Evolutionary conservation across 2,329 filamentous ascomycete species (phyloP), one percentile per base, ranked within the genome.

Genomic region (Drechslerella dactyloides): DNA sequence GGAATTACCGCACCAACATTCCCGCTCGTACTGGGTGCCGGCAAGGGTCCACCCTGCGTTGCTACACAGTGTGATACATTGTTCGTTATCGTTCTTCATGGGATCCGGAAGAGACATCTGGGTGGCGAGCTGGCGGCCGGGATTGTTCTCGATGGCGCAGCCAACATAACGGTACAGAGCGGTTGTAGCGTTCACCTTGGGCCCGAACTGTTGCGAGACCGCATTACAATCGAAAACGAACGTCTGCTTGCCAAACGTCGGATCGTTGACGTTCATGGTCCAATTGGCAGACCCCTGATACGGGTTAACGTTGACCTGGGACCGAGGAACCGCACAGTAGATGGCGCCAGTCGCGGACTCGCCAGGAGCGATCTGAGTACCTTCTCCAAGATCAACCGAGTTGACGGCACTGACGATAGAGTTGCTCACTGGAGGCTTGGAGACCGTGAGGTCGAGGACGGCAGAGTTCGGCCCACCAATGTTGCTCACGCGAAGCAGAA

Each of bases 201-300:
- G 84, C 0, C 84, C 80, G 0, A 83, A 82, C 76, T 87, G 85
- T 60, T 85, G 82, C 0, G 84, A 75, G 0, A 85, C 81, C 0
- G 83, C 84, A 4, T 78, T 81, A 68, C 85, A 86, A 52, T 76
- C 76, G 69, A 87, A 86, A 10, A 82, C 78, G 3, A 86, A 81
- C 6, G 79, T 78, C 55, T 84, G 83, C 78, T 86, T 86, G 27
- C 81, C 83, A 56, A 83, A 81, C 0, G 76, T 77, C 0, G 82
- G 81, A 63, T 86, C 85, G 57, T 85, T 84, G 51, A 83, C 83
- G 76, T 86, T 87, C 75, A 87, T 81, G 0, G 83, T 85, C 85
- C 85, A 87, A 1, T 78, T 76, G 0, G 84, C 83, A 0, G 77
- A 79, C 1, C 82, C 82, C 2, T 78, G 79, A 72, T 83, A 85